Evolutionary conservation across 2,329 filamentous ascomycete species (phyloP).

Genomic region (Alternaria sp.): DNA sequence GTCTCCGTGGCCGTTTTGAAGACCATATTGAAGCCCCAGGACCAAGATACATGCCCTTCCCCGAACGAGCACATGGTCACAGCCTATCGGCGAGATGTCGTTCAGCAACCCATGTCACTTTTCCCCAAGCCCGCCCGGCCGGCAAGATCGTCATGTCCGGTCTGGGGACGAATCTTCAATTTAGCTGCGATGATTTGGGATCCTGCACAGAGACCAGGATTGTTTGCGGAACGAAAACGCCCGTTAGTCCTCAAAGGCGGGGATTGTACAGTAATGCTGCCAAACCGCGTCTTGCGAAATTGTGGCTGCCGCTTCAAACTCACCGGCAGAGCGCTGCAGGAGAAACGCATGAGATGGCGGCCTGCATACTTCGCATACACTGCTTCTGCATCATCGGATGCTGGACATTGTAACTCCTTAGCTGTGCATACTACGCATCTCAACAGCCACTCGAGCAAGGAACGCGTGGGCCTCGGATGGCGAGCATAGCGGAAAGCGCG

Average conservation of each 20-base stretch:
- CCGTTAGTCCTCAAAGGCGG: not conserved
- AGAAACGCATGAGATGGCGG: not conserved
- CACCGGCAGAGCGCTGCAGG: conserved; percentile 5
- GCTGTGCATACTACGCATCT: not conserved
- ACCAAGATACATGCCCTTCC: conserved; percentile 1
- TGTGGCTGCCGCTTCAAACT: not conserved
- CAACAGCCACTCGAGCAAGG: not conserved
- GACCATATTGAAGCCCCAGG: conserved; percentile 13
- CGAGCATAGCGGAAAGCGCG: not conserved
- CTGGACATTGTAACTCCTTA: not conserved
- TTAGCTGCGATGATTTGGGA: not conserved
- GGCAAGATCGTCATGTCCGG: not conserved
- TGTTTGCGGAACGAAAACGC: not conserved
- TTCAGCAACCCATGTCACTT: not conserved
- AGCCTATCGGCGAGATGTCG: not conserved
- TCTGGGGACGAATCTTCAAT: not conserved
- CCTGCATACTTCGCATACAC: not conserved
- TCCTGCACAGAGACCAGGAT: not conserved
- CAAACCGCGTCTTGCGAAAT: not conserved
- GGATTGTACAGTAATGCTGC: not conserved
- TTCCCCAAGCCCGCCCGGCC: not conserved
- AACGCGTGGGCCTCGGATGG: conserved; percentile 13
- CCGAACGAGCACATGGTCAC: not conserved
- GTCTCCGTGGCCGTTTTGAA: not conserved
- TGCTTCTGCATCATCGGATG: not conserved